These are phyloP conservation scores for Catharanthus roseus DNA, from an alignment of 257 asterid species.

Conservation along the genomic window DNA sequence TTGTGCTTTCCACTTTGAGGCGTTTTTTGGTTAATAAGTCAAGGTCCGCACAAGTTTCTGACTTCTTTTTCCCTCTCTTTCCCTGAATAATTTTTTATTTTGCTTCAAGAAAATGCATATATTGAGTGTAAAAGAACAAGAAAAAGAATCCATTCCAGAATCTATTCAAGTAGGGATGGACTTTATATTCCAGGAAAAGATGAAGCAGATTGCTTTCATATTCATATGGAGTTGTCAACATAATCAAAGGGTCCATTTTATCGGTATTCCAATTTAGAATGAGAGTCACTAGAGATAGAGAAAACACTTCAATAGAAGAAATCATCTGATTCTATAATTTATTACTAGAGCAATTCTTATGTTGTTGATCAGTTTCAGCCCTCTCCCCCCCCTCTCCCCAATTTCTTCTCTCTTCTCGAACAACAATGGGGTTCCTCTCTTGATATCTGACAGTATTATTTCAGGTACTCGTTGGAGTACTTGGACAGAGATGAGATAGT, in stretches of 20 bases:
- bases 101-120: neutral
- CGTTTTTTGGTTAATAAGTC: slow-evolving; percentile 54
- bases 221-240: neutral
- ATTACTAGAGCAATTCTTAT: neutral
- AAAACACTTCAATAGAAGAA: neutral
- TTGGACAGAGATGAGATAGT: slow-evolving; percentile 62
- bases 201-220: neutral
- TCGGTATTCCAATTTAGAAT: neutral
- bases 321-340: neutral
- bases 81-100: neutral
- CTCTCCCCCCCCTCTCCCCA: neutral
- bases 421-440: neutral
- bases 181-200: neutral
- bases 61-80: neutral
- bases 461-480: slow-evolving; percentile 83
- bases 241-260: neutral
- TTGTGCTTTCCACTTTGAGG: slow-evolving; percentile 61
- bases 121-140: neutral
- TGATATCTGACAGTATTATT: slow-evolving; percentile 12
- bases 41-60: slow-evolving; percentile 39
- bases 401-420: neutral
- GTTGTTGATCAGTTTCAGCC: neutral
- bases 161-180: neutral
- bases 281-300: neutral
- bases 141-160: neutral